Percentiles rank a stretch among this genome's conserved stretches.
phyloP scores from a whole-genome alignment of 2,329 filamentous ascomycete species.

The Beauveria brongniartii region DNA sequence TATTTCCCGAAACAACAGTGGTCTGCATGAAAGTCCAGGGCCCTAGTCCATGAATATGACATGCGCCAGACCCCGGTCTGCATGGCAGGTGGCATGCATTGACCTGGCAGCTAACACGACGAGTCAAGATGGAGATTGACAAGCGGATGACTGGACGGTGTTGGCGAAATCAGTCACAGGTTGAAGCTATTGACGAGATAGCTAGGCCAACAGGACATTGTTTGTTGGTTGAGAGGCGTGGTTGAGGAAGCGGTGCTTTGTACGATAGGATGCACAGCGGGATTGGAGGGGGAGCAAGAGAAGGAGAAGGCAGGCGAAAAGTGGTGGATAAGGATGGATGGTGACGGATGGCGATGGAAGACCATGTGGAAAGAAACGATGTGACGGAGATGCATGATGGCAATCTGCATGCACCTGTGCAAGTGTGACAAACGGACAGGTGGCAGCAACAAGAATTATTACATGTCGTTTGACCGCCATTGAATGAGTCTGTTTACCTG shows the following conservation, averaged over 20 bases:
- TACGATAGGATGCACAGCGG: no score
- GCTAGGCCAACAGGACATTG: no score
- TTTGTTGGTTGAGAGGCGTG: no score
- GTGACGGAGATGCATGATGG: not conserved
- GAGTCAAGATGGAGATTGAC: not conserved
- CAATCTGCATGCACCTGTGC: not conserved
- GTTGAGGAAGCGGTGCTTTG: no score
- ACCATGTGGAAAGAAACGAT: not conserved
- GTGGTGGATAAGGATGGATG: not conserved
- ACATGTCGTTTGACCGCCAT: no score
- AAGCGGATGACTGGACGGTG: no score
- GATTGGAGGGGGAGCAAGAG: not conserved
- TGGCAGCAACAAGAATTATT: no score
- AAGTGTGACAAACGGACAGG: no score
- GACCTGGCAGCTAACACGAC: not conserved
- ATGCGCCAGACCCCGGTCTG: not conserved
- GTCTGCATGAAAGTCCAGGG: not conserved
- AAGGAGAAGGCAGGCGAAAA: not conserved
- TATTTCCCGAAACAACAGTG: not conserved
- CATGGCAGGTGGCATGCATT: not conserved
- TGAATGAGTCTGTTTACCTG: no score
- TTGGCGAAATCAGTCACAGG: no score
- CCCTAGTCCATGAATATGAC: not conserved
- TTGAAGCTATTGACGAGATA: no score
- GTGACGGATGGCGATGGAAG: not conserved